Evolutionary conservation across 805 yeast genomes (phyloP).

Genomic region (Metschnikowia arizonensis): DNA sequence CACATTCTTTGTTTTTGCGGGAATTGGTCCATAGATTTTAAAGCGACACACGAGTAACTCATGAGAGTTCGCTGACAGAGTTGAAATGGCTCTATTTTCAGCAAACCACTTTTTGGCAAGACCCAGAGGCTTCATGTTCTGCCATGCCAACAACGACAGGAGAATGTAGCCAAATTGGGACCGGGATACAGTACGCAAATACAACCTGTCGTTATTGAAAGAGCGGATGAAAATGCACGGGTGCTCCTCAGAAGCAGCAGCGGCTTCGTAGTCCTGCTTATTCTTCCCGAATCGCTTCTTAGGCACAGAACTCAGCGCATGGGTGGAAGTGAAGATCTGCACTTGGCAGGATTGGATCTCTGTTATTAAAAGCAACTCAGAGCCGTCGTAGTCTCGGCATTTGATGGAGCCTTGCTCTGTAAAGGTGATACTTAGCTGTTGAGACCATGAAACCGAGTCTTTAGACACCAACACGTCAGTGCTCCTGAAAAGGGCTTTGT

Average conservation of each 20-base stretch:
- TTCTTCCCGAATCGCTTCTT: constrained; percentile 10
- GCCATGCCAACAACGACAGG: constrained; percentile 53
- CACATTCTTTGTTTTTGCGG: constrained; percentile 36
- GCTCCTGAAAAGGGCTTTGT: constrained; percentile 34
- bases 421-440: constrained; percentile 26
- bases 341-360: constrained; percentile 39
- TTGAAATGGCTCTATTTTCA: constrained; percentile 30
- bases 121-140: constrained; percentile 48
- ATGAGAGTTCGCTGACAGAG: constrained; percentile 24
- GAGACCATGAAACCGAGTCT: constrained; percentile 36
- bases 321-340: constrained; percentile 30
- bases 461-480: constrained; percentile 33
- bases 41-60: constrained; percentile 59
- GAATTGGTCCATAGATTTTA: constrained; percentile 61
- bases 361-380: constrained; percentile 29
- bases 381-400: constrained; percentile 29
- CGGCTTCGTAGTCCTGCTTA: constrained; percentile 1
- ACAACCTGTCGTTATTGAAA: constrained; percentile 35
- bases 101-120: constrained; percentile 52
- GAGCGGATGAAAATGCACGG: constrained; percentile 42
- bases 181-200: constrained; percentile 34
- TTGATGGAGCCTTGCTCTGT: constrained; percentile 33
- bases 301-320: constrained; percentile 2
- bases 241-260: constrained; percentile 21
- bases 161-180: constrained; percentile 41